phyloP scores from a whole-genome alignment of 768 basidiomycete genomes.

The Naganishia kalamii region DNA sequence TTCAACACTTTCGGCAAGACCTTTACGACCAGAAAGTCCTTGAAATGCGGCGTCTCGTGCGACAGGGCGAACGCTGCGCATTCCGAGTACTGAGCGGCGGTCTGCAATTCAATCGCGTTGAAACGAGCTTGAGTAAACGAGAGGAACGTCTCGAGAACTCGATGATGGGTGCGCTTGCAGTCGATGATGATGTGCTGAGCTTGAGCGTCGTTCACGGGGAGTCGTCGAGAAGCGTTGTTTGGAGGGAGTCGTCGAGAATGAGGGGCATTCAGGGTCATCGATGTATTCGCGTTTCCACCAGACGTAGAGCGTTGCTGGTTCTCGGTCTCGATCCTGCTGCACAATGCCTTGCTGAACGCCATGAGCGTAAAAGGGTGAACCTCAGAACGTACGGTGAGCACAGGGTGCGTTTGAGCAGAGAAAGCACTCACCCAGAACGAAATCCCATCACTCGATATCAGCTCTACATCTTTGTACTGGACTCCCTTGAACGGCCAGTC shows the following conservation, averaged over 20 bases:
- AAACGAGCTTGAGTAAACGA: background rate
- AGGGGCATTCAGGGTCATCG: background rate
- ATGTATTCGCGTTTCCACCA: background rate
- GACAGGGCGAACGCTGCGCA: background rate
- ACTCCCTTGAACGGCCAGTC: background rate
- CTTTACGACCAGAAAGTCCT: background rate
- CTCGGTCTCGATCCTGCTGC: background rate
- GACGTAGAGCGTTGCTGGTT: background rate
- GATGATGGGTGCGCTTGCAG: background rate
- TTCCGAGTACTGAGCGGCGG: background rate
- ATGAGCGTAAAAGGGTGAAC: conserved; percentile 2
- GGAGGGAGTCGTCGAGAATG: background rate
- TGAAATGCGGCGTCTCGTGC: background rate
- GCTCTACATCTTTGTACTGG: background rate
- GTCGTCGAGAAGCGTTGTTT: background rate
- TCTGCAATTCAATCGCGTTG: background rate
- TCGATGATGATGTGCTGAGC: background rate
- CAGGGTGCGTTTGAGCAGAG: background rate
- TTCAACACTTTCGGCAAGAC: background rate
- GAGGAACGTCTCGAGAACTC: conserved; percentile 3
- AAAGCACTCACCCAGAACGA: conserved; percentile 2
- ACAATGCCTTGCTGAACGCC: background rate
- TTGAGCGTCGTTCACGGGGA: background rate
- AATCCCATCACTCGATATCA: background rate
- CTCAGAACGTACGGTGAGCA: background rate